These are phyloP conservation scores for Penicillium sp. DNA, from an alignment of 2,329 filamentous ascomycete genomes.

Conservation along the genomic window DNA sequence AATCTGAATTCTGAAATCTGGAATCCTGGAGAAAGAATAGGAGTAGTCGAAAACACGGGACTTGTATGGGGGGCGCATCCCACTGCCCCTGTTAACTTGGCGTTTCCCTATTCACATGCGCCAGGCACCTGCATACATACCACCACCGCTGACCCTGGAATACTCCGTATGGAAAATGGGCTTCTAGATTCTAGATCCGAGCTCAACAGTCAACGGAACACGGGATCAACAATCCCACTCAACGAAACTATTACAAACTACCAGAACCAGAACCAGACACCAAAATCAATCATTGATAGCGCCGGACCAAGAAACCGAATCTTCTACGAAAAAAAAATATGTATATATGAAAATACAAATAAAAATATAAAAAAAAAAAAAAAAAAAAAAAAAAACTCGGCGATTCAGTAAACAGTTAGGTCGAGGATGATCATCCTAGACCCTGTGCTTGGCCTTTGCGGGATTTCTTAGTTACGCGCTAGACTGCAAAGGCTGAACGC, in stretches of 20 bases:
- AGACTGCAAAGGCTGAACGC: background rate
- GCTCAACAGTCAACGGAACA: too few species aligned
- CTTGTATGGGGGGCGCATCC: background rate
- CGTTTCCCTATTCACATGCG: background rate
- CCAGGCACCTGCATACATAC: background rate
- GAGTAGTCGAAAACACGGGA: background rate
- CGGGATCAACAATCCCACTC: too few species aligned
- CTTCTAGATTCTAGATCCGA: too few species aligned
- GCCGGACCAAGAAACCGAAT: background rate
- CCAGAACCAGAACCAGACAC: background rate
- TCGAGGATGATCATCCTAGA: conserved; percentile 9
- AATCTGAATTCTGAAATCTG: too few species aligned
- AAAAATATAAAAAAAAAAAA: too few species aligned
- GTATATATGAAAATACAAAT: too few species aligned
- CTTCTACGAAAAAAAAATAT: background rate
- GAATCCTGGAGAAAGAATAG: background rate
- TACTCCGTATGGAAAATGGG: too few species aligned
- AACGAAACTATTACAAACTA: background rate
- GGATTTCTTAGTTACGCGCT: conserved; percentile 5
- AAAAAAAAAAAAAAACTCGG: background rate
- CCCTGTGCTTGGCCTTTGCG: conserved; percentile 4
- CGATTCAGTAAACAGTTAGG: conserved; percentile 3
- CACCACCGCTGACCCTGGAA: background rate
- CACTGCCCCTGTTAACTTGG: background rate
- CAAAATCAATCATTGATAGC: background rate